These are phyloP conservation scores for Scheffersomyces lignosus DNA, from an alignment of 805 yeast species.

Conservation along the genomic window DNA sequence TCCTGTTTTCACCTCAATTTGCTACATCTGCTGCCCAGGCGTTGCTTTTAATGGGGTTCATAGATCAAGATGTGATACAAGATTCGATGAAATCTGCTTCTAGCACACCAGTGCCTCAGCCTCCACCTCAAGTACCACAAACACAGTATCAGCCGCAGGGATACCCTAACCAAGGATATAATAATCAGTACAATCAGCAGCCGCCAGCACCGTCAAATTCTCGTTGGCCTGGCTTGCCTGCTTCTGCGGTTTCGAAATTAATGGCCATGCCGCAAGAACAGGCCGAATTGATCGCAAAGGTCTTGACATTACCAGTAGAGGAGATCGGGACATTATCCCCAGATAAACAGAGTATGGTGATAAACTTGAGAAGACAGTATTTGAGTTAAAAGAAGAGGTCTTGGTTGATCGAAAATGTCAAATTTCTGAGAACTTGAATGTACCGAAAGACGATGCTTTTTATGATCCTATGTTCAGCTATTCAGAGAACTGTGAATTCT, in stretches of 20 bases:
- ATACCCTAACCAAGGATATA: slow-evolving; percentile 1
- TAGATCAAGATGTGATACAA: slow-evolving; percentile 66
- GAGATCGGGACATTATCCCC: slow-evolving; percentile 51
- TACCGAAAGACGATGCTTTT: too few species aligned
- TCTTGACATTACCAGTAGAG: slow-evolving; percentile 48
- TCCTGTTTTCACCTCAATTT: slow-evolving; percentile 53
- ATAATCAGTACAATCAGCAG: not conserved
- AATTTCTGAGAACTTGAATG: not conserved
- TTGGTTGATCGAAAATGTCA: not conserved
- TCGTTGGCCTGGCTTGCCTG: slow-evolving; percentile 49
- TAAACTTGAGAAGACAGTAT: slow-evolving; percentile 55
- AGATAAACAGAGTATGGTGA: slow-evolving; percentile 56
- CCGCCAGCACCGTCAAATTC: slow-evolving; percentile 5
- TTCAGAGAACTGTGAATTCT: too few species aligned
- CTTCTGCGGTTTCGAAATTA: slow-evolving; percentile 50
- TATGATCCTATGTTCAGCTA: too few species aligned
- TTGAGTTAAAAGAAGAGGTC: slow-evolving; percentile 19
- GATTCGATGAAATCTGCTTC: slow-evolving; percentile 46
- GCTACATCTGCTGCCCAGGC: slow-evolving; percentile 75
- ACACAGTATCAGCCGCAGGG: slow-evolving; percentile 11
- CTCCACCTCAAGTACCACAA: slow-evolving; percentile 17
- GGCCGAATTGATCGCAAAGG: slow-evolving; percentile 57
- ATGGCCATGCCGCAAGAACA: slow-evolving; percentile 54
- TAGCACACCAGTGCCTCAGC: slow-evolving; percentile 15
- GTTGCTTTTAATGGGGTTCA: slow-evolving; percentile 71